Percentiles rank a stretch among this genome's conserved stretches.
These are phyloP conservation scores for Pharnaceum exiguum DNA, from an alignment of 148 eudicot genomes.

Conservation along the genomic window DNA sequence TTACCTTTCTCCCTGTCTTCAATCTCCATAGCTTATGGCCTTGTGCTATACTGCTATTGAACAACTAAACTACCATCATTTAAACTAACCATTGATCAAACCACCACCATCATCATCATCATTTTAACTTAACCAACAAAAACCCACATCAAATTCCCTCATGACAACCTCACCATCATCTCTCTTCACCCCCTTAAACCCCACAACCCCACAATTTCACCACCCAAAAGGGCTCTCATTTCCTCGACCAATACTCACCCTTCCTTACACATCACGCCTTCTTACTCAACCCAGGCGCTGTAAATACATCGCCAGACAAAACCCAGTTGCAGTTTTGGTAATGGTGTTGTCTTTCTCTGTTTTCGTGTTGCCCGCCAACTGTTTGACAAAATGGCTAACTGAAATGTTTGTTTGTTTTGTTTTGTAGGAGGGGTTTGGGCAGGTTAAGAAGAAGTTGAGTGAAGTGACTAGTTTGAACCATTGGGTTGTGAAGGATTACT, in stretches of 20 bases:
- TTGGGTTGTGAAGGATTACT: constrained; percentile 90
- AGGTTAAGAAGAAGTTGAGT: constrained; percentile 48
- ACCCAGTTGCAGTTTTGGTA: constrained; percentile 17
- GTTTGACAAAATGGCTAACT: constrained; percentile 34
- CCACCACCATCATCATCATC: no score
- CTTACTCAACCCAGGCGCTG: background rate
- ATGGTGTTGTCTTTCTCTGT: background rate
- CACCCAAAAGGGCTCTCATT: constrained; percentile 2
- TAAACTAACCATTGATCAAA: no score
- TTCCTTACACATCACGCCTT: constrained; percentile 15
- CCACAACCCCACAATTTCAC: constrained; percentile 12
- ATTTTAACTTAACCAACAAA: background rate
- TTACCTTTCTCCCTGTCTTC: no score
- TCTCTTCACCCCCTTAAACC: constrained; percentile 5
- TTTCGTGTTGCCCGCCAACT: constrained; percentile 22
- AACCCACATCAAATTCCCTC: background rate
- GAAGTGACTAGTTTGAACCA: constrained; percentile 69
- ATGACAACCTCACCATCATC: constrained; percentile 23
- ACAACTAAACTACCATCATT: no score
- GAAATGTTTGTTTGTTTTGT: constrained; percentile 7
- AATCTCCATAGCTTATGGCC: no score
- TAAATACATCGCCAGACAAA: background rate
- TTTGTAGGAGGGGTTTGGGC: constrained; percentile 56
- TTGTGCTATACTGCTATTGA: no score
- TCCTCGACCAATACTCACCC: constrained; percentile 11